phyloP scores from a whole-genome alignment of 495 filamentous ascomycete species.

The Zalerion maritima region DNA sequence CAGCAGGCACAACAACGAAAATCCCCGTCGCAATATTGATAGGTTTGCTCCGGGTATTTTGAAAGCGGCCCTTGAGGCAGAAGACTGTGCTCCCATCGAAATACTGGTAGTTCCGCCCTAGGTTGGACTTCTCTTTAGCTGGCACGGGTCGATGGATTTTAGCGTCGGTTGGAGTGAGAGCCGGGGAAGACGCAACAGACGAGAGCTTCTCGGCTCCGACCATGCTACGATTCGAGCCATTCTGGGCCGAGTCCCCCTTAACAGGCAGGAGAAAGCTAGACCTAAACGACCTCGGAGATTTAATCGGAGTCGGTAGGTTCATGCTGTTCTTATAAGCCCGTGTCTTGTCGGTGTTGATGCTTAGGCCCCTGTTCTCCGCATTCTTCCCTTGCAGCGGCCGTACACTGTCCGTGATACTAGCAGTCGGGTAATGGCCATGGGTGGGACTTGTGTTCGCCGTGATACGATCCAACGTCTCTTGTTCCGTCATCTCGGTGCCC shows the following conservation, averaged over 20 bases:
- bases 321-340: conserved; percentile 33
- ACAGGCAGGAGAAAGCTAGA: conserved; percentile 47
- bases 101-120: conserved; percentile 74
- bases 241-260: conserved; percentile 31
- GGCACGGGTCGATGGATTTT: conserved; percentile 14
- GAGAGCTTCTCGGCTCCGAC: conserved; percentile 61
- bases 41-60: conserved; percentile 81
- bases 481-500: conserved; percentile 66
- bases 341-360: conserved; percentile 40
- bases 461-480: conserved; percentile 42
- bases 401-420: conserved; percentile 60
- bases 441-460: conserved; percentile 65
- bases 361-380: conserved; percentile 35
- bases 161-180: conserved; percentile 24
- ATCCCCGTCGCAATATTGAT: conserved; percentile 80
- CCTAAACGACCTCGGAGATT: conserved; percentile 59
- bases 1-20: conserved; percentile 57
- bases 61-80: conserved; percentile 66
- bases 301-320: conserved; percentile 38
- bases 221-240: conserved; percentile 35
- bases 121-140: conserved; percentile 24
- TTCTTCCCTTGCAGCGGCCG: conserved; percentile 49
- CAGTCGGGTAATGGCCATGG: conserved; percentile 44
- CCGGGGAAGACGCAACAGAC: conserved; percentile 61
- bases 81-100: conserved; percentile 87